Conservation (phyloP, 306 rosid species). For the Corylus americana region DNA sequence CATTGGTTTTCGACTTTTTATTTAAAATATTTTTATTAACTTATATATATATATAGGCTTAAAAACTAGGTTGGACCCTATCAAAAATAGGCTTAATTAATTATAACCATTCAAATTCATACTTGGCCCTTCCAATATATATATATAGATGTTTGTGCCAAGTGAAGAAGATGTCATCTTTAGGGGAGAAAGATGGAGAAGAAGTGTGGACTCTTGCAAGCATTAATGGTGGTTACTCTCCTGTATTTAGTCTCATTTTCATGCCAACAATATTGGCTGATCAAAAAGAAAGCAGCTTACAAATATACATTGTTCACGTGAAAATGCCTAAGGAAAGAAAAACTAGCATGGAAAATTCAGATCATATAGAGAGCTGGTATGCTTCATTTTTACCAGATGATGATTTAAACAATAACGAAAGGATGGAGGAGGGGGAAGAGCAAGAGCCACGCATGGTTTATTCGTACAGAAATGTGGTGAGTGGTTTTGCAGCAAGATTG, state of each 20-base stretch:
- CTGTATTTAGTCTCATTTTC: constrained; percentile 28
- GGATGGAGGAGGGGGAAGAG: neutral
- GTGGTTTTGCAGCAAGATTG: constrained; percentile 63
- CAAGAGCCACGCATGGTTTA: constrained; percentile 36
- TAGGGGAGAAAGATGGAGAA: constrained; percentile 15
- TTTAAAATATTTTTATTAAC: no score
- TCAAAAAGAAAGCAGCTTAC: neutral
- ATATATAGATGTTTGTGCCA: no score
- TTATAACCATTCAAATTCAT: no score
- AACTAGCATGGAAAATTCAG: constrained; percentile 18
- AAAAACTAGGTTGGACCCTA: no score
- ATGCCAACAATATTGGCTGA: constrained; percentile 16
- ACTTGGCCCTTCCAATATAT: no score
- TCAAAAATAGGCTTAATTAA: no score
- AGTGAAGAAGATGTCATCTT: neutral
- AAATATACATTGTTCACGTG: constrained; percentile 58
- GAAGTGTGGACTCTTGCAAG: neutral
- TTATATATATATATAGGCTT: no score
- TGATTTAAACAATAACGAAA: neutral
- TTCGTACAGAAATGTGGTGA: constrained; percentile 50
- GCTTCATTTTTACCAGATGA: constrained; percentile 46
- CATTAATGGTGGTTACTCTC: constrained; percentile 20
- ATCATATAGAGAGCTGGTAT: constrained; percentile 57
- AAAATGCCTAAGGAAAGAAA: constrained; percentile 31
- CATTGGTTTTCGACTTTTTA: no score